Conservation (phyloP, 1,284 basidiomycete genomes). For the Leucoagaricus sp. region DNA sequence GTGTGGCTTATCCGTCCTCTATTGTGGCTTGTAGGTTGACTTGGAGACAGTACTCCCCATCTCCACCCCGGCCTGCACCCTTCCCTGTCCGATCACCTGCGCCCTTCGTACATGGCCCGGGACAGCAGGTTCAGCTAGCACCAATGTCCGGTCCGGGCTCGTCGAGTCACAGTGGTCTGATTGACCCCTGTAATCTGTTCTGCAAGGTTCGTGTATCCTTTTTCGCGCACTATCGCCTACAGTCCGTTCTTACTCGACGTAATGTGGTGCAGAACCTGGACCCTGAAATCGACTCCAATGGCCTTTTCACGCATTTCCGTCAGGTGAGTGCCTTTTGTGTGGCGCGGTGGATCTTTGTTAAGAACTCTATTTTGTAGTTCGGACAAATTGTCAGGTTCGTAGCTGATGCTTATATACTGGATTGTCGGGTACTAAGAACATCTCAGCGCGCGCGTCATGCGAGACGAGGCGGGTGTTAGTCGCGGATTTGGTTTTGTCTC, state of each 20-base stretch:
- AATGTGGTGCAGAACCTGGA: slow-evolving; percentile 70
- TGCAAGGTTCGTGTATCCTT: slow-evolving; percentile 62
- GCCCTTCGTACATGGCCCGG: slow-evolving; percentile 81
- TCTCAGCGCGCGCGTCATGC: slow-evolving; percentile 87
- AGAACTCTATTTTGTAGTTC: slow-evolving; percentile 45
- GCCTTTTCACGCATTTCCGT: slow-evolving; percentile 79
- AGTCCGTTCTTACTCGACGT: neutral
- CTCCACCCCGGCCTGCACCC: slow-evolving; percentile 53
- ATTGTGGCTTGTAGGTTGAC: neutral
- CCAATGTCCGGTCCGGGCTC: slow-evolving; percentile 73
- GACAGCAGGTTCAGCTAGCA: slow-evolving; percentile 86
- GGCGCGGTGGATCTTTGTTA: neutral
- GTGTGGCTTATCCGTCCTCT: slow-evolving; percentile 19
- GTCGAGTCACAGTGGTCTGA: slow-evolving; percentile 78
- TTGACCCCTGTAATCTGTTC: slow-evolving; percentile 91
- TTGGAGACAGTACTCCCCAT: slow-evolving; percentile 35
- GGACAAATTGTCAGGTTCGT: slow-evolving; percentile 83
- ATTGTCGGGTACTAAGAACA: neutral
- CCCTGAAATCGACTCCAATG: slow-evolving; percentile 81
- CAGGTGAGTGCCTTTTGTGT: slow-evolving; percentile 46
- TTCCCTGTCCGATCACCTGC: slow-evolving; percentile 37
- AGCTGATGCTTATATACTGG: neutral
- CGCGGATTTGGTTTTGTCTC: slow-evolving; percentile 97
- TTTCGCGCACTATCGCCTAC: too few relatives aligned
- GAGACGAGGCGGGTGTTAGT: slow-evolving; percentile 81